Evolutionary conservation across 225 moss, liverwort and hornwort genomes (phyloP).

Genomic region (Thuidium tamariscinum): DNA sequence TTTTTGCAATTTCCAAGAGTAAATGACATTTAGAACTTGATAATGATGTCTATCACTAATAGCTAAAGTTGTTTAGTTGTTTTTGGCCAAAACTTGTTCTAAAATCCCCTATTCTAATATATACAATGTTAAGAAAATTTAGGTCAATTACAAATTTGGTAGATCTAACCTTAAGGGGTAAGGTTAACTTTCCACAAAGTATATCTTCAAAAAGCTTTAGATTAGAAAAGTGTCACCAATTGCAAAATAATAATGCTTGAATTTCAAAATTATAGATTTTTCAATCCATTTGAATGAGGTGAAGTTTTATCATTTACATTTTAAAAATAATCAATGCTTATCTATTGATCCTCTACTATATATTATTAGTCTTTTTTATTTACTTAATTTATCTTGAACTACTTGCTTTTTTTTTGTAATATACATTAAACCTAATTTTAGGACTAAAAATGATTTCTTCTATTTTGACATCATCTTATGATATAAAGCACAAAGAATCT

Average conservation of each 20-base stretch:
- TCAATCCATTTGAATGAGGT: neutral
- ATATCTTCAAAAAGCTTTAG: neutral
- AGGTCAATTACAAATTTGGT: neutral
- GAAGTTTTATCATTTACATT: neutral
- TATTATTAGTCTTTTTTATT: neutral
- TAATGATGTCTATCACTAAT: accelerated
- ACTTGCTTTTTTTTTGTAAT: too few relatives aligned
- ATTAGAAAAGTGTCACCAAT: neutral
- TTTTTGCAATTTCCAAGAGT: too few relatives aligned
- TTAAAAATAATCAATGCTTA: neutral
- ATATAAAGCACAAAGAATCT: too few relatives aligned
- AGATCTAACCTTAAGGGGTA: accelerated
- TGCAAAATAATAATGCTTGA: neutral
- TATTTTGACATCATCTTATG: too few relatives aligned
- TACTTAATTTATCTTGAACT: neutral
- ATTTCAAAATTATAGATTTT: neutral
- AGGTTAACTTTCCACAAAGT: neutral
- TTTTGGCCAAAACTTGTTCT: neutral
- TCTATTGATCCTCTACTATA: accelerated
- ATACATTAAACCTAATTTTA: too few relatives aligned
- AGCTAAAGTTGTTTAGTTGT: neutral
- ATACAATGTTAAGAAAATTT: neutral
- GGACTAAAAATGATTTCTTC: too few relatives aligned
- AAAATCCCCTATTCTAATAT: neutral
- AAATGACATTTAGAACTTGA: neutral